Evolutionary conservation across 257 asterid species (phyloP).

Genomic region (Plantago major): DNA sequence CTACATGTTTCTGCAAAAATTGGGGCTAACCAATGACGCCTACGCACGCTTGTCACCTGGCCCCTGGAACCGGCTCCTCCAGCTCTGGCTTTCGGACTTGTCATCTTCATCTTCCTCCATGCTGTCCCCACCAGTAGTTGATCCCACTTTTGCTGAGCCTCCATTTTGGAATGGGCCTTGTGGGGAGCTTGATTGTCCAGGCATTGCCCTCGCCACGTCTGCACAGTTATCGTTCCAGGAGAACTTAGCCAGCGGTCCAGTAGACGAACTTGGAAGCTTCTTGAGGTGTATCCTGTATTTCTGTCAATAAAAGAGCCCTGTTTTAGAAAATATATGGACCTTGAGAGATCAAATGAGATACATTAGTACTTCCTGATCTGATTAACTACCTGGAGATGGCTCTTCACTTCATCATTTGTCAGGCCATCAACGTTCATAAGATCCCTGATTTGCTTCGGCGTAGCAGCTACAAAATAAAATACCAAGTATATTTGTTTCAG

Average conservation of each 20-base stretch:
- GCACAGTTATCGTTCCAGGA: slow-evolving; percentile 9
- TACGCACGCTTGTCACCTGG: background rate
- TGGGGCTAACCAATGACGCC: background rate
- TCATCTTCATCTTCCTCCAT: slow-evolving; percentile 36
- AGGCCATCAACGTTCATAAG: slow-evolving; percentile 47
- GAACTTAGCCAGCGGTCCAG: slow-evolving; percentile 3
- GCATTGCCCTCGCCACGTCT: slow-evolving; percentile 3
- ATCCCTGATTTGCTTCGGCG: slow-evolving; percentile 45
- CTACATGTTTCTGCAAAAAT: slow-evolving; percentile 32
- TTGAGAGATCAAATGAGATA: no score
- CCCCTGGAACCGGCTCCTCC: slow-evolving; percentile 26
- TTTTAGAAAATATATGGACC: no score
- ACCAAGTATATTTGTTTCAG: no score
- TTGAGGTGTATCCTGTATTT: slow-evolving; percentile 59
- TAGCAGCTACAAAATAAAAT: slow-evolving; percentile 32
- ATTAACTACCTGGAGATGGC: slow-evolving; percentile 43
- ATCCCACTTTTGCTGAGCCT: slow-evolving; percentile 19
- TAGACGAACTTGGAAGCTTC: slow-evolving; percentile 23
- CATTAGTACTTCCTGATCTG: no score
- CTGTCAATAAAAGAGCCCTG: slow-evolving; percentile 21
- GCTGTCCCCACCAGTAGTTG: slow-evolving; percentile 29
- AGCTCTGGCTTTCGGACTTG: slow-evolving; percentile 31
- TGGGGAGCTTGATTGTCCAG: slow-evolving; percentile 32
- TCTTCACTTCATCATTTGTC: slow-evolving; percentile 50
- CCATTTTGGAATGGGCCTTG: slow-evolving; percentile 43